These are phyloP conservation scores for Zea mays DNA, from an alignment of 176 grass and related monocot species.

Conservation along the genomic window Zm-B73-REFERENCE-NAM-5.0 NC_050096.1:67725001-67725500, in stretches of 20 bases:
- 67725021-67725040: slow-evolving; percentile 82
- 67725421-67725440: slow-evolving; percentile 58
- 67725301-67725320: too few relatives aligned
- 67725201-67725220: slow-evolving; percentile 78
- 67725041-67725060: slow-evolving; percentile 72
- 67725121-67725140: too few relatives aligned
- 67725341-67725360: slow-evolving; percentile 77
- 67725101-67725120: not conserved
- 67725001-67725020: slow-evolving; percentile 89
- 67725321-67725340: slow-evolving; percentile 34
- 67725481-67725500: too few relatives aligned
- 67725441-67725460: slow-evolving; percentile 51
- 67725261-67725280: slow-evolving; percentile 23
- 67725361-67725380: slow-evolving; percentile 68
- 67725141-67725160: not conserved
- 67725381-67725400: slow-evolving; percentile 69
- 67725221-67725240: slow-evolving; percentile 68
- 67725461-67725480: too few relatives aligned
- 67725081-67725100: not conserved
- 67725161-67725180: slow-evolving; percentile 79
- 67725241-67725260: slow-evolving; percentile 18
- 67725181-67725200: slow-evolving; percentile 79
- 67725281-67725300: too few relatives aligned
- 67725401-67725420: slow-evolving; percentile 57
- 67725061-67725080: slow-evolving; percentile 41